A percentile compares a stretch with the other conserved stretches of the same genome.
Conservation (phyloP, 805 yeast species). For the Nakazawaea anatomiae region DNA sequence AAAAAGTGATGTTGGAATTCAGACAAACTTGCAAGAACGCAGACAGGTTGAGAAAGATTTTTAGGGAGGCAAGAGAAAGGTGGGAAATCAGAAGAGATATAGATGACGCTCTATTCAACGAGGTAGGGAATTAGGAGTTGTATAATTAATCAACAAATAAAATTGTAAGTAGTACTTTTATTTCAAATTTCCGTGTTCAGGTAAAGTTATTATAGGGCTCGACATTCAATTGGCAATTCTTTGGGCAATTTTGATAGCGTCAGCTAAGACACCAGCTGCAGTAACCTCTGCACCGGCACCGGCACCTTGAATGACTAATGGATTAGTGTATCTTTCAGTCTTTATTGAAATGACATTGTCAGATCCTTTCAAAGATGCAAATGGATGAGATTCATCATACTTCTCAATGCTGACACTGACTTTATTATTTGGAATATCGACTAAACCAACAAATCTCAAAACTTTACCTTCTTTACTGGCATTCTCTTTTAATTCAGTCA, state of each 20-base stretch:
- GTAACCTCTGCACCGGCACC: constrained; percentile 78
- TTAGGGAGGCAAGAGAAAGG: constrained; percentile 50
- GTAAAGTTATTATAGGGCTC: background rate
- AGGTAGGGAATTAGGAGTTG: background rate
- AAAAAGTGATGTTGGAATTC: constrained; percentile 66
- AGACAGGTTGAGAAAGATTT: constrained; percentile 41
- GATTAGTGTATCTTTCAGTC: constrained; percentile 88
- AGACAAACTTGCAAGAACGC: constrained; percentile 54
- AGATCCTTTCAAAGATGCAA: constrained; percentile 92
- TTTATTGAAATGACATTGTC: constrained; percentile 92
- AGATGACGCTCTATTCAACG: constrained; percentile 19
- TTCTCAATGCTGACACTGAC: constrained; percentile 86
- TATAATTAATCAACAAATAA: constrained; percentile 7
- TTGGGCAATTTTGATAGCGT: constrained; percentile 86
- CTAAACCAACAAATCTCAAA: constrained; percentile 87
- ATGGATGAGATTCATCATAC: constrained; percentile 87
- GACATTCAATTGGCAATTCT: constrained; percentile 47
- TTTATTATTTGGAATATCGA: constrained; percentile 63
- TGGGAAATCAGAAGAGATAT: constrained; percentile 32
- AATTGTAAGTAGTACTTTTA: background rate
- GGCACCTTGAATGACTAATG: constrained; percentile 95
- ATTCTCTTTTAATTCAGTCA: constrained; percentile 69
- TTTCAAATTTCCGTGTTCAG: background rate
- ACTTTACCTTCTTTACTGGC: constrained; percentile 85
- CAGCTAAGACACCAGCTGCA: constrained; percentile 86